phyloP scores from a whole-genome alignment of 2,329 filamentous ascomycete species.

The Paracoccidioides brasiliensis region DNA sequence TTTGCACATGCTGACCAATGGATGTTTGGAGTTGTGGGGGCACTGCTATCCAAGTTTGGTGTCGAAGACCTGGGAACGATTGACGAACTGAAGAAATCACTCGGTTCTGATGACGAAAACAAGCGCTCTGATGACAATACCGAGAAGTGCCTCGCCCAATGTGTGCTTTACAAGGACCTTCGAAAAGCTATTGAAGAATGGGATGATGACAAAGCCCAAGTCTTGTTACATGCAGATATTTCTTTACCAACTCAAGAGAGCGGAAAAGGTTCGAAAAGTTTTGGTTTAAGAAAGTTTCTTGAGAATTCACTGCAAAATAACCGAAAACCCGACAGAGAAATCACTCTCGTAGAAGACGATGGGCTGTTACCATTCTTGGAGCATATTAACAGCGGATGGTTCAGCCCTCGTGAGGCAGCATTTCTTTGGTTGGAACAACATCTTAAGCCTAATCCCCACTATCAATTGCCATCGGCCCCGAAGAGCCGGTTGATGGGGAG shows the following conservation, averaged over 20 bases:
- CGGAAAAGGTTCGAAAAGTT: conserved; percentile 34
- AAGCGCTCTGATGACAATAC: conserved; percentile 11
- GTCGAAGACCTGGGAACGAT: conserved; percentile 35
- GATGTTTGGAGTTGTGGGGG: conserved; percentile 41
- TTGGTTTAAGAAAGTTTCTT: conserved; percentile 43
- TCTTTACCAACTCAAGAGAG: conserved; percentile 30
- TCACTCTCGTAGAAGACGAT: conserved; percentile 27
- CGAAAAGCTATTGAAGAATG: conserved; percentile 30
- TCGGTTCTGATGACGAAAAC: conserved; percentile 8
- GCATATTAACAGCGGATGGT: conserved; percentile 34
- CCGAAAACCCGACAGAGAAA: conserved; percentile 28
- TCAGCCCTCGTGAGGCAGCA: conserved; percentile 39
- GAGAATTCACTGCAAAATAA: conserved; percentile 39
- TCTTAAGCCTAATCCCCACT: conserved; percentile 30
- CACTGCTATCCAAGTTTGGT: conserved; percentile 40
- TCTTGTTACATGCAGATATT: conserved; percentile 37
- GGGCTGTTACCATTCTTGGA: conserved; percentile 30
- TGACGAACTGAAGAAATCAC: conserved; percentile 20
- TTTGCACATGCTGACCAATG: conserved; percentile 44
- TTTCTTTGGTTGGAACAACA: conserved; percentile 42
- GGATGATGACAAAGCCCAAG: conserved; percentile 33
- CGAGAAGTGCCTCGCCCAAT: conserved; percentile 2
- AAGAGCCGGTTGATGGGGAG: conserved; percentile 5
- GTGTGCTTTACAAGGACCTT: conserved; percentile 31
- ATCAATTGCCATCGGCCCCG: conserved; percentile 4